These are phyloP conservation scores for Heterobasidion irregulare DNA, from an alignment of 1,284 basidiomycete genomes.

Conservation along the genomic window DNA sequence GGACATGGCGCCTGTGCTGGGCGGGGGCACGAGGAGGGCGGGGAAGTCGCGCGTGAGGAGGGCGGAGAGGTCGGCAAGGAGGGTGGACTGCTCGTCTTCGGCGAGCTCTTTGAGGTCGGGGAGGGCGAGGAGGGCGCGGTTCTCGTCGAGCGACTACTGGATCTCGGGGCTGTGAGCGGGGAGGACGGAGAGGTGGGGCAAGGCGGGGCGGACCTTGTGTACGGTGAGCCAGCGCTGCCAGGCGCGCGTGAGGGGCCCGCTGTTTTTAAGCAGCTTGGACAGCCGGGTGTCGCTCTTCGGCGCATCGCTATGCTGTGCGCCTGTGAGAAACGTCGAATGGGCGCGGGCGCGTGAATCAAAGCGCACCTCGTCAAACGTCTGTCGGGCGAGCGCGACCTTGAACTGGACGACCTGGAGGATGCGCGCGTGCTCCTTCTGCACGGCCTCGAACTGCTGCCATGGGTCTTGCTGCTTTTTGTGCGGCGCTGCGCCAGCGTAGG, in stretches of 20 bases:
- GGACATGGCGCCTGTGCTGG: constrained; percentile 56
- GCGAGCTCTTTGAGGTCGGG: constrained; percentile 81
- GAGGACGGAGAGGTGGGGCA: not conserved
- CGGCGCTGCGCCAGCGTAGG: not conserved
- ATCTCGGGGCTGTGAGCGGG: not conserved
- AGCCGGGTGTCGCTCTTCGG: not conserved
- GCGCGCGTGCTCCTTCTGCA: not conserved
- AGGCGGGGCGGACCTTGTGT: not conserved
- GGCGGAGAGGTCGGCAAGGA: constrained; percentile 34
- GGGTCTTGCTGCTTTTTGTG: not conserved
- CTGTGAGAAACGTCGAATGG: not conserved
- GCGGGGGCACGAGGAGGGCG: constrained; percentile 62
- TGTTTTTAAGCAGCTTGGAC: not conserved
- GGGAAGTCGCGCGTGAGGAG: constrained; percentile 56
- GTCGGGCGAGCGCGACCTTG: not conserved
- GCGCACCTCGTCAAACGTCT: not conserved
- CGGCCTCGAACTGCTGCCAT: not conserved
- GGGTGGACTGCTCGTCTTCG: constrained; percentile 46
- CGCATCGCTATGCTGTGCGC: not conserved
- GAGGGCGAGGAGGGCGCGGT: constrained; percentile 57
- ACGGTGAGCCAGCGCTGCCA: constrained; percentile 1
- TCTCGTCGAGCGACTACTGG: constrained; percentile 60
- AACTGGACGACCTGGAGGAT: not conserved
- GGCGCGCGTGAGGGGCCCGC: constrained; percentile 1
- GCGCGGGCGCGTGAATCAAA: not conserved